Base-by-base conservation (phyloP, 768 basidiomycete genomes). In the Dentipellis fragilis region DNA sequence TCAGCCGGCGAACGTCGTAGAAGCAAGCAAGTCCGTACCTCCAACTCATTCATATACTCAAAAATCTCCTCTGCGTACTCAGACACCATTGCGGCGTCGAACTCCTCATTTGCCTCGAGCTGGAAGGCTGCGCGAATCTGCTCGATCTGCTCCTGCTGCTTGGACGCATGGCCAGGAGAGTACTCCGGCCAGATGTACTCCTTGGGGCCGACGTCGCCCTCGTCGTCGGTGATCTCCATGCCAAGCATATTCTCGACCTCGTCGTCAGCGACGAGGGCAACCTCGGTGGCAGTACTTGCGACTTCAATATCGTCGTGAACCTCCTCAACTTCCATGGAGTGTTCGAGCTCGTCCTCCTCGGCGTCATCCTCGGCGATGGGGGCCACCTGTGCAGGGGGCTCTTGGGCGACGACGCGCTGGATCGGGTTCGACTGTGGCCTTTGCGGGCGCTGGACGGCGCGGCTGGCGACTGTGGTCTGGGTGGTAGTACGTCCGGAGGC, bases 51-150 rank as follows among this genome's bases (percentile, higher is more conserved):
- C 96, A 99, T 99, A 70, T 98, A 97, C 60, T 83, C 78, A 66
- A 98, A 98, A 68, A 99, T 98, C 56, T 99, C 95, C 12, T 97
- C 93, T n/a, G 93, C 80, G 66, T 99, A 99, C 69, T 99, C 96
- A 16, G 94, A 92, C 42, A 96, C 95, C 94, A 99, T 95, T 1
- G 90, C 89, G 45, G 88, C 87, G 70, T 96, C 93, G 57, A 78
- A 80, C 65, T 80, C 73, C 52, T 90, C 88, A 42, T 81, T 70
- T 58, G 95, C 87, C 55, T 84, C 84, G 54, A 84, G 84, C 39
- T 86, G 79, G 68, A 83, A 85, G 38, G 69, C 70, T 49, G 67
- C 68, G 53, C 83, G 82, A 57, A 99, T 74, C 23, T 77, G 75
- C 17, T 83, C 74, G 29, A 98, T 72, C 65, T 89, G 77, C 54